Evolutionary conservation across 1,284 basidiomycete species (phyloP), one percentile per base, ranked within the genome.

Genomic region (Moniliophthora roreri): DNA sequence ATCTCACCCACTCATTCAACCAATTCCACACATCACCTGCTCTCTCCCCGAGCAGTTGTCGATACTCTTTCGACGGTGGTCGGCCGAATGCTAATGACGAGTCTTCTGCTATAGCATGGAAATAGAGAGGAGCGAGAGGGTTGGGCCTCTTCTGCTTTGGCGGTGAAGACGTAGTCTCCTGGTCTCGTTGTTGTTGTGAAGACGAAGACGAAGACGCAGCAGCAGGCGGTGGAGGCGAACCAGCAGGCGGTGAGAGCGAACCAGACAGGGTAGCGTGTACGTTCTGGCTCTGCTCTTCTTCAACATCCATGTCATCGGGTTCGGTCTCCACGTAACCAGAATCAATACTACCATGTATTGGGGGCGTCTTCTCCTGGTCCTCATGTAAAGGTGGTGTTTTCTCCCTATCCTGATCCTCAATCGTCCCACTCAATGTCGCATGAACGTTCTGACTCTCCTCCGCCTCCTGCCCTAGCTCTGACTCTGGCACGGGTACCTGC

Each of bases 361-460:
- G 21, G 3, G 44, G 16, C 11, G 23, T 15, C 13, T 26, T n/a
- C 28, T 32, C 28, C 11, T 32, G 28, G 11, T 32, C 28, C 6
- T 32, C n/a, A n/a, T n/a, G n/a, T n/a, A n/a, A n/a, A n/a, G n/a
- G 28, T 13, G 44, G 26, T 10, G 26, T n/a, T 11, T 32, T 6
- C 28, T 32, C 28, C 28, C 11, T 32, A 6, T 32, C 28, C 6
- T 6, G 28, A 11, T 32, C 28, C 11, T 46, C 44, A n/a, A 46
- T 13, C 16, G 44, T 46, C 9, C 44, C 44, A 28, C 44, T 46
- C 23, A 46, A 26, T n/a, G 44, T 46, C n/a, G 44, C 44, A 13
- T 46, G 44, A 16, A 46, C 24, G 26, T 32, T 46, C 44, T 46
- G 44, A 18, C 24, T 28, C 16, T 46, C 44, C 24, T 32, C 44